phyloP scores from a whole-genome alignment of 805 yeast genomes.

The Pichia sporocuriosa region DNA sequence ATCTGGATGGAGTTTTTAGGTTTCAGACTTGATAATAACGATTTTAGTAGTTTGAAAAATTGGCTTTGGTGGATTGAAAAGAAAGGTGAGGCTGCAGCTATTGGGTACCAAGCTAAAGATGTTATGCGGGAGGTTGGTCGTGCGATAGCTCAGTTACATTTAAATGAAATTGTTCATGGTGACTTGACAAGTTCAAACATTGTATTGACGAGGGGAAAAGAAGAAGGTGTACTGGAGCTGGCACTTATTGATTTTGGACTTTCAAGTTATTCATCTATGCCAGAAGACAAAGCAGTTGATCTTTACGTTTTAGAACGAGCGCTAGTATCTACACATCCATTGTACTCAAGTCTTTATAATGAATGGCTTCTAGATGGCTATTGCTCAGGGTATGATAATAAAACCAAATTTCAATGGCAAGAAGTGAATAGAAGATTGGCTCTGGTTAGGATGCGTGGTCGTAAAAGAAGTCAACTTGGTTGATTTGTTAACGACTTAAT shows the following conservation, averaged over 20 bases:
- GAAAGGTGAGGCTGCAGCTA: conserved; percentile 15
- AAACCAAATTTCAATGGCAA: too few species aligned
- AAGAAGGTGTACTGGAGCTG: conserved; percentile 17
- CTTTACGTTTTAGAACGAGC: conserved; percentile 92
- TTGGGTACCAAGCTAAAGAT: conserved; percentile 32
- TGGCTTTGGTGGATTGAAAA: conserved; percentile 60
- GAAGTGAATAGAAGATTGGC: conserved; percentile 63
- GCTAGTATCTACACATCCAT: conserved; percentile 82
- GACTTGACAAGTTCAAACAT: conserved; percentile 90
- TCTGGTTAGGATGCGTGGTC: conserved; percentile 84
- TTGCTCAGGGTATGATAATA: too few species aligned
- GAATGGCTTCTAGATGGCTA: conserved; percentile 73
- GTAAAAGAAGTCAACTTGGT: conserved; percentile 94
- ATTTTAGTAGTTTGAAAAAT: conserved; percentile 60
- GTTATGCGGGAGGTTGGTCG: conserved; percentile 54
- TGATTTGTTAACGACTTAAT: too few species aligned
- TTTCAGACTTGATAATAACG: conserved; percentile 42
- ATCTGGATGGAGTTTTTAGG: conserved; percentile 87
- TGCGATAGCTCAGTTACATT: conserved; percentile 65
- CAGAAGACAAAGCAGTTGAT: conserved; percentile 97
- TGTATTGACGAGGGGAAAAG: conserved; percentile 34
- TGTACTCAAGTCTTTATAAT: conserved; percentile 55
- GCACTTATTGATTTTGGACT: conserved; percentile 84
- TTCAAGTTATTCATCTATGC: conserved; percentile 63
- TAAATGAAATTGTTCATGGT: conserved; percentile 80